Percentiles rank a stretch among this genome's conserved stretches.
phyloP scores from a whole-genome alignment of 768 basidiomycete species.

The Hericium alpestre region DNA sequence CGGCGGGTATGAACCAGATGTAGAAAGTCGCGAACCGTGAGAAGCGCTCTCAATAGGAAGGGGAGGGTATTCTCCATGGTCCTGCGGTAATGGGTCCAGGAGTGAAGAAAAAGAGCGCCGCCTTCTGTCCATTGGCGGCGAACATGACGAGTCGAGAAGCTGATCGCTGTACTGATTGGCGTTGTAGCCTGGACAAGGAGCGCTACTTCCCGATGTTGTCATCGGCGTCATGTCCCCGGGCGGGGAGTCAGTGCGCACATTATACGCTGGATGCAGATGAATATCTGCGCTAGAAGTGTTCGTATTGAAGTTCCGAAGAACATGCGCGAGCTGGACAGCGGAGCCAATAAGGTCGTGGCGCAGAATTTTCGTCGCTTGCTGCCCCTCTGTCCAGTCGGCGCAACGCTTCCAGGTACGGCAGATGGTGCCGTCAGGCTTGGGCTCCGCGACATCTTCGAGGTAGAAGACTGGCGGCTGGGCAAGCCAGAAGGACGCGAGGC shows the following conservation, averaged over 20 bases:
- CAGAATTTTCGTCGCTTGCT: constrained; percentile 52
- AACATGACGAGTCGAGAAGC: background rate
- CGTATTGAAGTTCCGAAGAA: constrained; percentile 28
- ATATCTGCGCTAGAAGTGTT: constrained; percentile 5
- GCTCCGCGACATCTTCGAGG: constrained; percentile 35
- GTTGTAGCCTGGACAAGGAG: background rate
- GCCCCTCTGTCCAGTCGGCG: constrained; percentile 67
- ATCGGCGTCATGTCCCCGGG: background rate
- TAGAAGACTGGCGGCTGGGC: constrained; percentile 62
- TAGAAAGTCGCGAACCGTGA: background rate
- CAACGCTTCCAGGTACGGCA: constrained; percentile 50
- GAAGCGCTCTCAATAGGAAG: background rate
- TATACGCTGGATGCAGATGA: constrained; percentile 9
- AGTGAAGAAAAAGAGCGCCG: constrained; percentile 7
- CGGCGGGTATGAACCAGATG: background rate
- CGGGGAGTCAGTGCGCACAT: constrained; percentile 6
- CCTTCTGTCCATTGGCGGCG: background rate
- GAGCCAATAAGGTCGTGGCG: constrained; percentile 59
- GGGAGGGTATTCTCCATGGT: constrained; percentile 1
- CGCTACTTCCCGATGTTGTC: background rate
- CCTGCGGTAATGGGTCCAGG: constrained; percentile 1
- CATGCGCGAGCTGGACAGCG: constrained; percentile 44
- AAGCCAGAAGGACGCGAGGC: constrained; percentile 52
- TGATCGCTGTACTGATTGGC: background rate
- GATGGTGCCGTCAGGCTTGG: constrained; percentile 21